Evolutionary conservation across 192 early-diverging fungal species (phyloP).

Genomic region (Backusella tarrabulga): DNA sequence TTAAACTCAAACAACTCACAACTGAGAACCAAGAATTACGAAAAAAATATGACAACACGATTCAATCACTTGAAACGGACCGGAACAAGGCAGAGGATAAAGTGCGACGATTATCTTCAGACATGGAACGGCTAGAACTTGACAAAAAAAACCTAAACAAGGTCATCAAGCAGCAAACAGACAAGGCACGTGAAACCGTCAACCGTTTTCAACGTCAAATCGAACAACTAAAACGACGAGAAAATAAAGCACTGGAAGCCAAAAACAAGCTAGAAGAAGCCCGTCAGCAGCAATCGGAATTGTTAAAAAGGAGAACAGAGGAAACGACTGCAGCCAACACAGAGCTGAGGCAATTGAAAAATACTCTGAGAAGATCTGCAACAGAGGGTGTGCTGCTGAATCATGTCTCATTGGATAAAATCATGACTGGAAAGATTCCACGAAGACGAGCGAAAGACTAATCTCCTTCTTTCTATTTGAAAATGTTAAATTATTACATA

Average conservation of each 20-base stretch:
- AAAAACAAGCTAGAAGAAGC: conserved; percentile 47
- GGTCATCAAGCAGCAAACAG: conserved; percentile 60
- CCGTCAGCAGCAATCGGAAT: conserved; percentile 43
- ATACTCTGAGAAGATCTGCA: conserved; percentile 12
- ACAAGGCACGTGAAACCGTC: conserved; percentile 53
- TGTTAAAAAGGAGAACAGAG: conserved; percentile 52
- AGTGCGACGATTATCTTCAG: conserved; percentile 52
- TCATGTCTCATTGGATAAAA: conserved; percentile 14
- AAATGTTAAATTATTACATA: not conserved
- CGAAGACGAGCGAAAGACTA: not conserved
- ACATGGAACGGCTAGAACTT: conserved; percentile 62
- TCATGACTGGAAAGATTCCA: conserved; percentile 5
- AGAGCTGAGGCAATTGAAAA: conserved; percentile 6
- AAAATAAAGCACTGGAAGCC: conserved; percentile 40
- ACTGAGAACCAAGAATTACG: conserved; percentile 49
- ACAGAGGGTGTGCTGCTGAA: conserved; percentile 13
- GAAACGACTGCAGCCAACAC: conserved; percentile 32
- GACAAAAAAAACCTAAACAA: conserved; percentile 72
- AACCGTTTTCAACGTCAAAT: conserved; percentile 52
- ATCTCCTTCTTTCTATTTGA: not conserved
- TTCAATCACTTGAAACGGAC: conserved; percentile 37
- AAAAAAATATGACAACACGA: conserved; percentile 47
- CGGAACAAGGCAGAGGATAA: conserved; percentile 54
- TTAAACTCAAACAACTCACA: conserved; percentile 53
- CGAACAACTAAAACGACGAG: conserved; percentile 50